phyloP scores from a whole-genome alignment of 2,329 filamentous ascomycete genomes.

The Fusarium newnesense region DNA sequence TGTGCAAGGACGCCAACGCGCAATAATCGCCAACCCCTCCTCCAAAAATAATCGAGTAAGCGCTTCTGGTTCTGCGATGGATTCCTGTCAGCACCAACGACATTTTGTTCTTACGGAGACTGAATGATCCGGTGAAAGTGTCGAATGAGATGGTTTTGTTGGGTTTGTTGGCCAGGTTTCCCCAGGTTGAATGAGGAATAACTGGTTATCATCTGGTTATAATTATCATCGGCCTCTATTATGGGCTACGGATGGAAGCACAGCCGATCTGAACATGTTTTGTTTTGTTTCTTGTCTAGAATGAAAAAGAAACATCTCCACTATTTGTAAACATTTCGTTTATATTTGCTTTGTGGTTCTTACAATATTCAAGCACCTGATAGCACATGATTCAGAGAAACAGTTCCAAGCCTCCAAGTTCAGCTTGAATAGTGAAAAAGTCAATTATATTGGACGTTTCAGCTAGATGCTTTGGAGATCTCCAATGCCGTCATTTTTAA shows the following conservation, averaged over 20 bases:
- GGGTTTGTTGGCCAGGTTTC: slow-evolving; percentile 1
- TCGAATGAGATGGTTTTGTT: not conserved
- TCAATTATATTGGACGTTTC: not conserved
- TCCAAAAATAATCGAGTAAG: slow-evolving; percentile 35
- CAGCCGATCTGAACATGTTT: not conserved
- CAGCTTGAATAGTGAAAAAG: not conserved
- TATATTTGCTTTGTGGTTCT: not conserved
- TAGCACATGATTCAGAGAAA: not conserved
- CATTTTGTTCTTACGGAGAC: slow-evolving; percentile 2
- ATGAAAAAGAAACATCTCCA: not conserved
- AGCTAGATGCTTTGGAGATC: not conserved
- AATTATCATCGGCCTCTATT: not conserved
- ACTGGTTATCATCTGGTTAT: not conserved
- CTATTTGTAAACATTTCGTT: not conserved
- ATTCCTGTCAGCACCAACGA: slow-evolving; percentile 22
- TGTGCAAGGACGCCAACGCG: slow-evolving; percentile 24
- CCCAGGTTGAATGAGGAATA: not conserved
- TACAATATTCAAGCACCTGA: not conserved
- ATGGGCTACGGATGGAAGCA: slow-evolving; percentile 3
- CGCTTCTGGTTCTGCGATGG: slow-evolving; percentile 8
- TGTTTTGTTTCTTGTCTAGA: slow-evolving; percentile 11
- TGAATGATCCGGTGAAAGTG: slow-evolving; percentile 11
- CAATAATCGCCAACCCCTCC: slow-evolving; percentile 3
- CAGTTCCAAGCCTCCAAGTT: not conserved
- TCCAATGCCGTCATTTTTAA: not conserved